Conservation (phyloP, 257 asterid genomes). For the Penstemon newberryi region DNA sequence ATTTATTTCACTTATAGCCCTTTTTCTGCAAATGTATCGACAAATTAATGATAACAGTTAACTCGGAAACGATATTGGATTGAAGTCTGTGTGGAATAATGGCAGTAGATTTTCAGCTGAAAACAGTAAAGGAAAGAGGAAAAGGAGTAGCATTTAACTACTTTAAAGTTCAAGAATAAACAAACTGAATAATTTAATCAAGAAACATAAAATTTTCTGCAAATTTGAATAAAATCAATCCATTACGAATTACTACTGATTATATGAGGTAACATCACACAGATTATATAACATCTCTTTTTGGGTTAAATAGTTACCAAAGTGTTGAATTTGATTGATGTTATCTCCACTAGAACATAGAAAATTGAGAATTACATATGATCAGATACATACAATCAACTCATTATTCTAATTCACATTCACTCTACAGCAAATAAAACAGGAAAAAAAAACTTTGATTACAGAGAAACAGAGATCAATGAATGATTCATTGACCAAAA, state of each 20-base stretch:
- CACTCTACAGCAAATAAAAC: background rate
- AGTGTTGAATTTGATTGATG: conserved; percentile 1
- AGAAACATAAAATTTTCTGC: background rate
- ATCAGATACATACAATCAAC: background rate
- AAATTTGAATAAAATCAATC: background rate
- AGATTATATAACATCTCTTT: conserved; percentile 22
- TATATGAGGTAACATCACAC: background rate
- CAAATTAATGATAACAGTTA: too few species aligned
- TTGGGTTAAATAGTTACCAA: background rate
- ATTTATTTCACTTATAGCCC: background rate
- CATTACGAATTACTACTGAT: background rate
- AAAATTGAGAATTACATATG: conserved; percentile 15
- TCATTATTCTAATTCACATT: conserved; percentile 3
- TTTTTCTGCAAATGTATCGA: background rate
- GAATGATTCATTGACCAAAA: background rate
- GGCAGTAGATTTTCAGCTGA: background rate
- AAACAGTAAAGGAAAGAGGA: conserved; percentile 16
- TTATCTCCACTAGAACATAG: conserved; percentile 3
- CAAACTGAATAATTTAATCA: background rate
- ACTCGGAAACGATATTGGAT: background rate
- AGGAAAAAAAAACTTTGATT: background rate
- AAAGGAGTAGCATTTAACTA: conserved; percentile 16
- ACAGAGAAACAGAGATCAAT: background rate
- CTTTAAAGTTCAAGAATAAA: background rate
- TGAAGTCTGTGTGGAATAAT: background rate